Percentiles rank a stretch among this genome's conserved stretches.
Evolutionary conservation across 805 yeast genomes (phyloP).

Genomic region (Candida coleopterorum): DNA sequence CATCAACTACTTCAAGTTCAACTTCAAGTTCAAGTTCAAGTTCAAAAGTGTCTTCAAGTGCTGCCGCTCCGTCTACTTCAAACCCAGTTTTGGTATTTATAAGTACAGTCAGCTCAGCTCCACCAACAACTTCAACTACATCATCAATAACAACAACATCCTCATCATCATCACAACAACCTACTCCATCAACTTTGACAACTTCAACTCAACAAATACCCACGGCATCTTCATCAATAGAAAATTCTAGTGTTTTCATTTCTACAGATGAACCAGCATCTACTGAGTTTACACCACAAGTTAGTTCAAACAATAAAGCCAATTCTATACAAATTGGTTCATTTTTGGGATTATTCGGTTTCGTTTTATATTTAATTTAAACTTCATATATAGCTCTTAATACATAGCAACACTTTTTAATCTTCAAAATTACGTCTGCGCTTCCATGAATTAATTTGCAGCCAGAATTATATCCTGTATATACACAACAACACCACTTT

Average conservation of each 20-base stretch:
- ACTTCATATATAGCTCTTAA: too few relatives aligned
- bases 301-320: constrained; percentile 16
- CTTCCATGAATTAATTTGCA: too few relatives aligned
- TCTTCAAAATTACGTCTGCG: too few relatives aligned
- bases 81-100: too few relatives aligned
- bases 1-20: constrained; percentile 9
- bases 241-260: neutral
- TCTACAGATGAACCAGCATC: neutral
- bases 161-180: neutral
- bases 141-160: neutral
- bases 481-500: too few relatives aligned
- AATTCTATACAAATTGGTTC: constrained; percentile 1
- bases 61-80: constrained; percentile 1
- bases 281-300: neutral
- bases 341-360: constrained; percentile 2
- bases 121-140: neutral
- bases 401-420: too few relatives aligned
- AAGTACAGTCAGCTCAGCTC: neutral
- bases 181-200: constrained; percentile 1
- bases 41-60: constrained; percentile 2
- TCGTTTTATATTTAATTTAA: constrained; percentile 2
- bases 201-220: neutral
- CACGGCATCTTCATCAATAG: neutral
- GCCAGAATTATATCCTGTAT: too few relatives aligned
- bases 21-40: constrained; percentile 6